Evolutionary conservation across 1,139 yeast species (phyloP), one percentile per base, ranked within the genome.

Genomic region (Taiozyma onychis): DNA sequence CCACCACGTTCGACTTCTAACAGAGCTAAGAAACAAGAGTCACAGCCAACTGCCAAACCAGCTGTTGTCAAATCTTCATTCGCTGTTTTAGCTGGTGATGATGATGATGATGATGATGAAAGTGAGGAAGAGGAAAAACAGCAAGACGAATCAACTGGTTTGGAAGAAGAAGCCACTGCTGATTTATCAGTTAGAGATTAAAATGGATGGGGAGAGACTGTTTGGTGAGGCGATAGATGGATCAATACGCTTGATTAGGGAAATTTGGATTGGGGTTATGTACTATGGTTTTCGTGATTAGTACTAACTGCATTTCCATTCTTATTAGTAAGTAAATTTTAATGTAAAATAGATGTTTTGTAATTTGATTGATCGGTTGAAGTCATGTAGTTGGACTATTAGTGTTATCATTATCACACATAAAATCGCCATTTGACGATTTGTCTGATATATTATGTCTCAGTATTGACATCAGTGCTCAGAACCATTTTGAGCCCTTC

Each of bases 21-120:
- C 16, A 39, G 28, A 39, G 22, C 42, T 6, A 50, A 45, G 52
- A 51, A 56, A 51, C 51, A 58, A 56, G 58, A 54, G 48, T 46
- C 49, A 60, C 58, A 53, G 48, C 48, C 50, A 60, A 75, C 66
- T 62, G 57, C 55, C 13, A 66, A 67, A 54, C 71, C 72, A 54
- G 72, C 69, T 55, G 76, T 77, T 48, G 78, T 77, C 63, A 78
- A 79, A 66, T 81, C 89, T 18, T 69, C 77, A 28, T 89, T 76
- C 65, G 79, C 83, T 55, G 88, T 88, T 41, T 76, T 89, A 67
- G 75, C 80, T 48, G 72, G 75, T 51, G 91, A 85, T 48, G 87
- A 78, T 18, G 18, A 18, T 18, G 18, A 18, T 18, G 18, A 2
- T 18, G 90, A 83, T 30, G 88, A 80, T 14, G 87, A 78, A 37